Conservation (phyloP, 179 eudicot species). For the Nepenthes alata region DNA sequence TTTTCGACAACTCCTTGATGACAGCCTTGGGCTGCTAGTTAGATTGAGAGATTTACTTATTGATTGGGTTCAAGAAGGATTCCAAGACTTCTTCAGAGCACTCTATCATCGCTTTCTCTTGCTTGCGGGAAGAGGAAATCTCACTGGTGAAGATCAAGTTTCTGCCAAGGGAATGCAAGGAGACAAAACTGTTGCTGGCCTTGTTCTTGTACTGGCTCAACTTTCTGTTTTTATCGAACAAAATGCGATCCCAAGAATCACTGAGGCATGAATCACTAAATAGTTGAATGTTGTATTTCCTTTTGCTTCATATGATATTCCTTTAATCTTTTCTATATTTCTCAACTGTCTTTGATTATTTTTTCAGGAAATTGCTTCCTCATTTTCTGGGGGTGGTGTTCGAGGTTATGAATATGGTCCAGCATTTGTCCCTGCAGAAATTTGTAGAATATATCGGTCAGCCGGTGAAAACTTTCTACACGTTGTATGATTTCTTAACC, state of each 20-base stretch:
- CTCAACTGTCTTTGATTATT: neutral
- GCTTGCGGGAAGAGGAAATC: slow-evolving; percentile 61
- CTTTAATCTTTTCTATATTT: slow-evolving; percentile 3
- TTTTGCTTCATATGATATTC: too few species aligned
- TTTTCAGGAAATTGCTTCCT: slow-evolving; percentile 76
- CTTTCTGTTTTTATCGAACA: slow-evolving; percentile 75
- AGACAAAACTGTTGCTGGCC: slow-evolving; percentile 64
- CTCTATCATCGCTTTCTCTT: slow-evolving; percentile 54
- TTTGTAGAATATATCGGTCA: slow-evolving; percentile 72
- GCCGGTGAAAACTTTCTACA: slow-evolving; percentile 82
- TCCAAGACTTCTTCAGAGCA: slow-evolving; percentile 68
- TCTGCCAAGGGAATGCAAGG: slow-evolving; percentile 41
- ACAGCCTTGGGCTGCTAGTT: slow-evolving; percentile 42
- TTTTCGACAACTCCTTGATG: slow-evolving; percentile 73
- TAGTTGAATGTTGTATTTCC: neutral
- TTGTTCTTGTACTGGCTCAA: slow-evolving; percentile 82
- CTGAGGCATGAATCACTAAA: slow-evolving; percentile 54
- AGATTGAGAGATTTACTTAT: slow-evolving; percentile 58
- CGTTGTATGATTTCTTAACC: slow-evolving; percentile 39
- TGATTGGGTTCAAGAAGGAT: slow-evolving; percentile 96
- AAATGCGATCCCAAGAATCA: slow-evolving; percentile 84
- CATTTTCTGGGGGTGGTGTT: slow-evolving; percentile 76
- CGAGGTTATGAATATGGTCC: slow-evolving; percentile 72
- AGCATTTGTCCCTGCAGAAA: slow-evolving; percentile 89
- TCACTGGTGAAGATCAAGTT: slow-evolving; percentile 27